phyloP scores from a whole-genome alignment of 441 rosid genomes.

The Arabidopsis lyrata region DNA sequence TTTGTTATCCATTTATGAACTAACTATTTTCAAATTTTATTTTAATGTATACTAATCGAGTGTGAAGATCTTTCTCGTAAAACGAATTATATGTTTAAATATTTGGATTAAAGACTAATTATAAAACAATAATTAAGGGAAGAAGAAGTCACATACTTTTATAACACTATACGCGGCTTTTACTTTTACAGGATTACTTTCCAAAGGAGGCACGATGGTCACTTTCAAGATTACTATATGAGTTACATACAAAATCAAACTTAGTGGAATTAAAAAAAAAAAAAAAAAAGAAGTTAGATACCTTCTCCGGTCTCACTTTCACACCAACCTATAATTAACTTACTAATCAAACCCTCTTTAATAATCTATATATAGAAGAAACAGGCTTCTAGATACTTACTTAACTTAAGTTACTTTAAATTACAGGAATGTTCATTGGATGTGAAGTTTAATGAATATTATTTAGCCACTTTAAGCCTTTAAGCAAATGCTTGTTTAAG shows the following conservation, averaged over 20 bases:
- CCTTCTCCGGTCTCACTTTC: conserved; percentile 43
- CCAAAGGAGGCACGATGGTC: conserved; percentile 31
- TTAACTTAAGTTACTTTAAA: not conserved
- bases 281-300: conserved; percentile 18
- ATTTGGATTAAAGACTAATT: not conserved
- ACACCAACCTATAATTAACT: conserved; percentile 32
- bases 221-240: conserved; percentile 25
- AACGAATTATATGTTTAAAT: conserved; percentile 5
- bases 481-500: not conserved
- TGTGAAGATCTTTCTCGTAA: conserved; percentile 33
- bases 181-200: conserved; percentile 10
- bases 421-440: conserved; percentile 7
- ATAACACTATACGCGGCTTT: conserved; percentile 43
- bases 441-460: conserved; percentile 7
- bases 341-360: conserved; percentile 18
- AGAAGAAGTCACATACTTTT: conserved; percentile 33
- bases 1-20: conserved; percentile 2
- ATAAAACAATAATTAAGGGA: conserved; percentile 6
- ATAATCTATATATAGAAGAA: not conserved
- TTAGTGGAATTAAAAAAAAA: not conserved
- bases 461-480: not conserved
- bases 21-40: not conserved
- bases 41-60: conserved; percentile 7
- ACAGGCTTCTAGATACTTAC: conserved; percentile 35
- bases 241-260: not conserved